Conservation (phyloP, 2,329 filamentous ascomycete genomes). For the Teratosphaeria zuluensis region DNA sequence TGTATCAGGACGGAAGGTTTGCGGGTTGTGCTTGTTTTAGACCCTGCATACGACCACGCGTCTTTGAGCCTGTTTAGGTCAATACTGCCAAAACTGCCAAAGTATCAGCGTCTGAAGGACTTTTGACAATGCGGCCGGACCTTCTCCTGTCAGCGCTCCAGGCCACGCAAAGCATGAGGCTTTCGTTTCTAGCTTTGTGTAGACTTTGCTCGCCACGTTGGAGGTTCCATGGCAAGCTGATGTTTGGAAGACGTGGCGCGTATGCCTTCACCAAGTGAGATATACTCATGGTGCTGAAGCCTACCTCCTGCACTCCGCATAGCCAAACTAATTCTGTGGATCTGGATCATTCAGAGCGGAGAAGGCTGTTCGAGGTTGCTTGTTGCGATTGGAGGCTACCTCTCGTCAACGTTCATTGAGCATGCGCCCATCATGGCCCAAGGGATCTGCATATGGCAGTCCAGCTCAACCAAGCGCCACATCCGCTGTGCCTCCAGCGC, state of each 20-base stretch:
- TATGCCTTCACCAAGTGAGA: neutral
- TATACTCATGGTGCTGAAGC: neutral
- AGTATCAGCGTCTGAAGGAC: neutral
- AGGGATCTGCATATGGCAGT: neutral
- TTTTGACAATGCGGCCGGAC: no score
- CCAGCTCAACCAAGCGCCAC: neutral
- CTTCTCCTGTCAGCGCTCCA: neutral
- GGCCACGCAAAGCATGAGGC: neutral
- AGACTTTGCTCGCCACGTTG: neutral
- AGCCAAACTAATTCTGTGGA: neutral
- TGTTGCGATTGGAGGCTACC: neutral
- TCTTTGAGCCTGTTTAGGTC: neutral
- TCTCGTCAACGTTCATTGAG: neutral
- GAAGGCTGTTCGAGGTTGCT: no score
- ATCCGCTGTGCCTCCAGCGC: neutral
- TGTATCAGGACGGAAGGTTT: neutral
- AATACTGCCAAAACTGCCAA: no score
- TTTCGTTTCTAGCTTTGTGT: neutral
- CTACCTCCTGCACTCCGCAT: neutral
- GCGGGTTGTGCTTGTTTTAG: neutral
- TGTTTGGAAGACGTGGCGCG: neutral
- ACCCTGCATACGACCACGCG: neutral
- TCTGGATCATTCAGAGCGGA: no score
- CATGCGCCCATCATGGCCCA: neutral
- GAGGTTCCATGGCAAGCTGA: neutral